These are phyloP conservation scores for Boletus pseudopeckii DNA, from an alignment of 768 basidiomycete genomes.

Conservation along the genomic window DNA sequence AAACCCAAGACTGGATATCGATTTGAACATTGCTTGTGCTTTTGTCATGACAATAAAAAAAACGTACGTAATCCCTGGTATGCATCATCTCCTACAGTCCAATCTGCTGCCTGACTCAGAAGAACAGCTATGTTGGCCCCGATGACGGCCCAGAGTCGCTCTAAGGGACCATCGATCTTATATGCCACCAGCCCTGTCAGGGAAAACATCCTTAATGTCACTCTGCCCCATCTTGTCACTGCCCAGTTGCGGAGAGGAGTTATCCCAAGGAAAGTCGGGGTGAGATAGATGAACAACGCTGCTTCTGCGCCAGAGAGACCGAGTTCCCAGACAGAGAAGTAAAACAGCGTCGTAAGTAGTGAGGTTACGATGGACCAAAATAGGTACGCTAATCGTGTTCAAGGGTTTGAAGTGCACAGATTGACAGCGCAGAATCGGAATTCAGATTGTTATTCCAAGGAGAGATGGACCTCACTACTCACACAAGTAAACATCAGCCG, in stretches of 20 bases:
- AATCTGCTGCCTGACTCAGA: conserved; percentile 50
- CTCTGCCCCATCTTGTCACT: conserved; percentile 46
- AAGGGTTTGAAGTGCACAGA: not conserved
- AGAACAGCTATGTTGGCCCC: conserved; percentile 50
- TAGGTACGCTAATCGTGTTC: conserved; percentile 52
- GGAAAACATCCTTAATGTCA: conserved; percentile 46
- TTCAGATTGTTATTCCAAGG: conserved; percentile 4
- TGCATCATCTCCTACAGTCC: conserved; percentile 41
- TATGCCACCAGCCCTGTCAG: conserved; percentile 55
- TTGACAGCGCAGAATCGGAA: not conserved
- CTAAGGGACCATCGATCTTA: conserved; percentile 44
- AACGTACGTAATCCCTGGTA: conserved; percentile 52
- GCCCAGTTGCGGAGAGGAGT: conserved; percentile 44
- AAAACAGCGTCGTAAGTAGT: conserved; percentile 78
- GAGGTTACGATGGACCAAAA: conserved; percentile 84
- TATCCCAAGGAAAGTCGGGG: conserved; percentile 59
- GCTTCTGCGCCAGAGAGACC: conserved; percentile 82
- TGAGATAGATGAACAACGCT: conserved; percentile 65
- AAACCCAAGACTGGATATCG: conserved; percentile 52
- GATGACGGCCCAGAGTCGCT: conserved; percentile 56
- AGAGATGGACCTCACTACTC: not conserved
- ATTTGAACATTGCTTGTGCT: not conserved
- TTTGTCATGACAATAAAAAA: not conserved
- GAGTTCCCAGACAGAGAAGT: conserved; percentile 90
- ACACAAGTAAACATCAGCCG: conserved; percentile 59